Percentiles rank a stretch among this genome's conserved stretches.
phyloP scores from a whole-genome alignment of 1,284 basidiomycete genomes.

The Sanguinoderma infundibulare region DNA sequence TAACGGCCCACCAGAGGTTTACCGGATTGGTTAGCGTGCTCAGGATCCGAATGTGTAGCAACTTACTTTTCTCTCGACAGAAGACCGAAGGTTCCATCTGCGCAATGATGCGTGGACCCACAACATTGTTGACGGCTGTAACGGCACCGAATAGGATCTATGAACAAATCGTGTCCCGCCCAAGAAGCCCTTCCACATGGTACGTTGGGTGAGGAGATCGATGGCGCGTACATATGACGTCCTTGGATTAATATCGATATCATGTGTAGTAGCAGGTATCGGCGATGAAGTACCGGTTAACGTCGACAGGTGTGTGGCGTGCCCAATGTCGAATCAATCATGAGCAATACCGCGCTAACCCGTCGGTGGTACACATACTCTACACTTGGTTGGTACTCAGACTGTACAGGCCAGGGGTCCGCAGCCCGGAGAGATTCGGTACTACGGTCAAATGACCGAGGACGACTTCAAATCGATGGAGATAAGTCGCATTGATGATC shows the following conservation, averaged over 20 bases:
- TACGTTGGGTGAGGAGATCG: background rate
- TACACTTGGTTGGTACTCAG: background rate
- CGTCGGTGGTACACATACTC: no score
- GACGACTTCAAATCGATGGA: constrained; percentile 8
- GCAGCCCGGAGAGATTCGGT: background rate
- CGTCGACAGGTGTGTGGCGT: no score
- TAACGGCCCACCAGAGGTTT: background rate
- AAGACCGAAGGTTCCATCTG: background rate
- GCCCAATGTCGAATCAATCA: no score
- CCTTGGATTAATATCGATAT: background rate
- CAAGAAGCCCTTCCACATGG: background rate
- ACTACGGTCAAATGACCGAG: constrained; percentile 11
- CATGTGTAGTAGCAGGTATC: background rate
- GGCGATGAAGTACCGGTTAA: no score
- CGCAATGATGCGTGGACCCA: background rate
- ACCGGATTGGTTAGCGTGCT: background rate
- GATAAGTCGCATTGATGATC: constrained; percentile 10
- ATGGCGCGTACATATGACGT: background rate
- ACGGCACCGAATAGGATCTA: background rate
- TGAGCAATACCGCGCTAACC: no score
- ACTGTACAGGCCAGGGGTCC: background rate
- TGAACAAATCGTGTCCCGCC: background rate
- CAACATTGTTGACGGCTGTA: background rate
- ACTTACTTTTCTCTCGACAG: background rate
- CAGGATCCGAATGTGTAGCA: background rate